Base-by-base conservation (phyloP, 805 yeast genomes). In the Myxozyma melibiosi region DNA sequence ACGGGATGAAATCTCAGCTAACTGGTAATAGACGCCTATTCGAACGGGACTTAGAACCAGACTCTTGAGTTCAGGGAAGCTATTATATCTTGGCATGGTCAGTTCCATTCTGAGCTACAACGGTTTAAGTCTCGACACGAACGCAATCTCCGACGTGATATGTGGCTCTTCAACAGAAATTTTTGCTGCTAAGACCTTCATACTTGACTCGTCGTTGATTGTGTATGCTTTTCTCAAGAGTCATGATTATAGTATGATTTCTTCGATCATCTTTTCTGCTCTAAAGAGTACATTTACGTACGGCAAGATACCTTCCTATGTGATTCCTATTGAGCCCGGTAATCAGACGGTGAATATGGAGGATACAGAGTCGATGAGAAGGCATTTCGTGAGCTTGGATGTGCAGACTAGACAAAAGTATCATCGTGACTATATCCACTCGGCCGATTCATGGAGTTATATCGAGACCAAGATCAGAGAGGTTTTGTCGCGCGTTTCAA, bases 401-500 rank as follows among this genome's bases (percentile, higher is more conserved):
- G 22, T 25, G 6, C 7, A 27, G 6, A 22, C 16, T 20, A 8
- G 22, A 24, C 20, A 9, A 16, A 11, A 22, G 33, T 27, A 47
- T 31, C 39, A 27, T 13, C 16, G 48, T 25, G 40, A 25, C 13
- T 42, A 47, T 27, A 18, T 11, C 1, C 18, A 30, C n/a, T 39
- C 42, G 4, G 18, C 5, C 4, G 34, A 31, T 3, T 2, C 28
- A 5, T 59, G 63, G 59, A 18, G 48, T 6, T 11, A 9, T 9
- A 24, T 31, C 18, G 65, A 58, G 34, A 9, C 14, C 4, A 16
- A 22, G 8, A 22, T 62, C 13, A 28, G 57, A 20, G 20, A 7
- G 11, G 51, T 51, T 22, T 30, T 64, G 11, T 20, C 57, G 4
- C 11, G 20, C 4, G 42, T 56, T 4, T 51, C 64, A 8, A 40